Base-by-base conservation (phyloP, 1,139 yeast genomes). In the Kurtzmaniella quercitrusa region DNA sequence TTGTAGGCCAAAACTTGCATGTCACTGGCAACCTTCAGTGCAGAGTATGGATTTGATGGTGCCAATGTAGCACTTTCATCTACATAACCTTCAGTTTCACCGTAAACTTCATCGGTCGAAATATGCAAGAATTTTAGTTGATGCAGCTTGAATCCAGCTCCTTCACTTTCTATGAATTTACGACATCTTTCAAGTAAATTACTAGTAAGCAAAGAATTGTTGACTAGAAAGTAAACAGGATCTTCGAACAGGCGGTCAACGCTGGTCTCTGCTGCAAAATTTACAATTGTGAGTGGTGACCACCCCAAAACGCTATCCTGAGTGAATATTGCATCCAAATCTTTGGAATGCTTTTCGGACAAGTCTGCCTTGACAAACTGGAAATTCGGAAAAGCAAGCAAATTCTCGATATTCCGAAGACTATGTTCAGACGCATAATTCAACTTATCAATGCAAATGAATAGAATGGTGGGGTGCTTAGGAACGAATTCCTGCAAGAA, bases 21-120 rank as follows among this genome's bases (percentile, higher is more conserved):
- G 48, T 80, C 85, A 3, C 75, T 65, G 2, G 82, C 68, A 1
- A 84, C 85, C 52, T 80, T 80, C 17, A 81, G 66, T 0, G 85
- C 83, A 2, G 85, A 67, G 49, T 80, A 80, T 1, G 85, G 85
- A 49, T 78, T 79, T 0, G 85, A 73, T 1, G 85, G 85, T 12
- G 62, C 59, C 25, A 80, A 55, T 1, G 53, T 51, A 2, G 70
- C 62, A 0, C 59, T 45, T 51, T 77, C 82, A 8, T 56, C 51
- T n/a, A 68, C 69, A 3, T 18, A 25, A 5, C 24, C 27, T 1
- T 33, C 24, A 31, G 53, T 56, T 45, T 69, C 73, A 1, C 85
- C 85, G 49, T 80, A 80, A 0, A 80, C 85, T 49, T 80, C 85
- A 52, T 80, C 85, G 0, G 85, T 79, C 2, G 85, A 79, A 48